Evolutionary conservation across 2,329 filamentous ascomycete genomes (phyloP).

Genomic region (Paraphaeosphaeria minitans): DNA sequence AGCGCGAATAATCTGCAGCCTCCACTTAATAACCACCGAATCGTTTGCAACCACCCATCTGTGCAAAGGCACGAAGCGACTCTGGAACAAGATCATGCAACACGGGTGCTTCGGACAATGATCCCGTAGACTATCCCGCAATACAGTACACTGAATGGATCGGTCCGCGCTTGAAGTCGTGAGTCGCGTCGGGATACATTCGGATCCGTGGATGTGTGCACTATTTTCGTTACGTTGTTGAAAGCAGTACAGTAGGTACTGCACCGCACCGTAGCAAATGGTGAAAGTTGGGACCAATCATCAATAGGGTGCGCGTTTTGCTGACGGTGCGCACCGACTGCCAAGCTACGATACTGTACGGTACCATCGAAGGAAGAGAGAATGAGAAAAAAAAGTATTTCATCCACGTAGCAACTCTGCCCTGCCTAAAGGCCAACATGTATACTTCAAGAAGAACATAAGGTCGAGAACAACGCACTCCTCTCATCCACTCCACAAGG

Average conservation of each 20-base stretch:
- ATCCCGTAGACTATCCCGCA: background rate
- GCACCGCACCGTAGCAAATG: too few species aligned
- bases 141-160: background rate
- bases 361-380: background rate
- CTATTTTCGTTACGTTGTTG: too few species aligned
- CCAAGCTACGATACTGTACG: too few species aligned
- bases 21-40: too few species aligned
- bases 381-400: background rate
- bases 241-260: background rate
- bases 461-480: background rate
- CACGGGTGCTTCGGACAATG: background rate
- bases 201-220: background rate
- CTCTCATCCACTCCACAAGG: background rate
- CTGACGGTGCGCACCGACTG: too few species aligned
- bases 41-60: too few species aligned
- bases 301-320: too few species aligned
- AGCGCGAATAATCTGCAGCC: too few species aligned
- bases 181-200: background rate
- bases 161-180: background rate
- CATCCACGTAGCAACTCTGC: background rate
- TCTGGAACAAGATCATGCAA: background rate
- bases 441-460: background rate
- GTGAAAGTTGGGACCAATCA: too few species aligned
- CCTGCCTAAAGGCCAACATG: background rate
- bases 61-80: background rate